Evolutionary conservation across 345 rosid genomes (phyloP), one percentile per base, ranked within the genome.

Genomic region (Reutealis trisperma): DNA sequence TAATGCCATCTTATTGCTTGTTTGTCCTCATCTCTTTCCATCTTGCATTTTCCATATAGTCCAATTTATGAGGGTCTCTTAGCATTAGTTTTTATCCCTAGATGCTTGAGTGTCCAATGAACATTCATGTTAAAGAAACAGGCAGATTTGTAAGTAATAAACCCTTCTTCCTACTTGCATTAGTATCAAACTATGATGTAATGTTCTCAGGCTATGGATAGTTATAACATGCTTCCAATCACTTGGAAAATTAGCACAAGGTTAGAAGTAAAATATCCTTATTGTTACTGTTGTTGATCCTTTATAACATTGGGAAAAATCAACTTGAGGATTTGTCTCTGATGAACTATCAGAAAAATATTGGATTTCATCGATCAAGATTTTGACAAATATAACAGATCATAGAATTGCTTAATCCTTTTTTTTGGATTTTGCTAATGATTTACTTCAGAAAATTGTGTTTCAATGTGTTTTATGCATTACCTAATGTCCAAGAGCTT

Each of bases 1-100:
- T 63, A 73, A 63, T 63, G 64, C 78, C 65, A 24, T 63, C 44
- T 75, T 32, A 54, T 27, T 25, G 58, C 77, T 41, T 68, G 62
- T 75, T 67, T 63, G 34, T 59, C 49, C 42, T 79, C 49, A 21
- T 76, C 64, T 75, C 30, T 57, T 76, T 58, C 25, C 32, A 34
- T 67, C 63, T 42, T 63, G n/a, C 49, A 69, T n/a, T 41, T 57
- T 16, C 59, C 72, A 67, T 75, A 32, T 58, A 42, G 19, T 71
- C 66, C 34, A 5, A 69, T 52, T 77, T 44, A 6, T 34, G 51
- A 77, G 63, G 80, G 60, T 75, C 69, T n/a, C 24, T 62, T 7
- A 21, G 61, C 21, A 34, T 67, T 41, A 58, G 27, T 76, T n/a
- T 55, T 57, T 55, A 57, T 51, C 52, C 74, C 82, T n/a, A 18